A percentile compares a stretch with the other conserved stretches of the same genome.
Evolutionary conservation across 495 filamentous ascomycete species (phyloP).

Genomic region (Penicillium soppii): DNA sequence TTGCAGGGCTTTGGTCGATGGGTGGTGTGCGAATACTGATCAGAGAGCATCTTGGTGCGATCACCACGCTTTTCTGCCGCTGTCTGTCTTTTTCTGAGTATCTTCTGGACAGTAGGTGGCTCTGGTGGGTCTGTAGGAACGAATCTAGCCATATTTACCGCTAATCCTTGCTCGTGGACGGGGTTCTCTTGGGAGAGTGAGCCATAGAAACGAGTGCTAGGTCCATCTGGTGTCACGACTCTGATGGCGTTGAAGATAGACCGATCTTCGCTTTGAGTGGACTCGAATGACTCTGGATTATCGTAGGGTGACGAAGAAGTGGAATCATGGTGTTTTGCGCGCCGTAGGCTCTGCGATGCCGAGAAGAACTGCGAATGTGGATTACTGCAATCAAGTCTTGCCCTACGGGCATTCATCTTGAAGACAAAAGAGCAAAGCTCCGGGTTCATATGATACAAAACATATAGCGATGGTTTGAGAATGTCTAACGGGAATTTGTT

Average conservation of each 20-base stretch:
- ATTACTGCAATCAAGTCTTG: constrained; percentile 1
- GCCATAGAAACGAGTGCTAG: constrained; percentile 8
- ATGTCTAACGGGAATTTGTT: not conserved
- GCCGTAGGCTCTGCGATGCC: constrained; percentile 7
- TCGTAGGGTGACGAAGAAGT: constrained; percentile 11
- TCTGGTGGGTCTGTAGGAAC: constrained; percentile 13
- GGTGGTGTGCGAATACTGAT: constrained; percentile 10
- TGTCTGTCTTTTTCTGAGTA: not conserved
- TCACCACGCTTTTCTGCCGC: constrained; percentile 6
- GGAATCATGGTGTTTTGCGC: constrained; percentile 9
- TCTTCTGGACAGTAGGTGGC: not conserved
- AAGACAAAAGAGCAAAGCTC: constrained; percentile 5
- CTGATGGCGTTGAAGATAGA: constrained; percentile 45
- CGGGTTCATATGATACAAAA: not conserved
- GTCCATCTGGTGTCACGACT: constrained; percentile 21
- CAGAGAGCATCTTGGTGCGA: constrained; percentile 15
- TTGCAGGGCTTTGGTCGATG: not conserved
- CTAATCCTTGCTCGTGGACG: constrained; percentile 26
- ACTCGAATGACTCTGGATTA: constrained; percentile 33
- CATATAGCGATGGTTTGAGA: not conserved
- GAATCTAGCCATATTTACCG: constrained; percentile 36
- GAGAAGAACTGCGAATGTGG: constrained; percentile 8
- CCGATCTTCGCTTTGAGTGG: constrained; percentile 37
- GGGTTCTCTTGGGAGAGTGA: constrained; percentile 11
- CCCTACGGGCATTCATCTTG: constrained; percentile 7